These are phyloP conservation scores for Phlegmacium glaucopus DNA, from an alignment of 768 basidiomycete species.

Conservation along the genomic window DNA sequence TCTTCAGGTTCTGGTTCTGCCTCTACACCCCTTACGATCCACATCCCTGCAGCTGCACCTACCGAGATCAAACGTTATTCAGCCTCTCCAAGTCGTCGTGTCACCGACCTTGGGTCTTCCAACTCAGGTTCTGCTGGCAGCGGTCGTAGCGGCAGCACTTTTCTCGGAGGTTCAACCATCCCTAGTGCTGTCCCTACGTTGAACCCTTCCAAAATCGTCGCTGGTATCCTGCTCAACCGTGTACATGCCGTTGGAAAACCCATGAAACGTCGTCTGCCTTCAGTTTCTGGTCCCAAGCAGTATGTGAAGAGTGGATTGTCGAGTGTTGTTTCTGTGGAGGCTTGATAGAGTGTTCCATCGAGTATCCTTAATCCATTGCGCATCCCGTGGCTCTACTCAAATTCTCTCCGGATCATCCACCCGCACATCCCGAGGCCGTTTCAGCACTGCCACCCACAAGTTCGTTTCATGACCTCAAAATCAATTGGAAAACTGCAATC, in stretches of 20 bases:
- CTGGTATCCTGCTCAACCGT: conserved; percentile 54
- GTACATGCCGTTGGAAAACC: conserved; percentile 51
- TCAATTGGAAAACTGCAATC: too few species aligned
- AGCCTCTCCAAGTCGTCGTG: neutral
- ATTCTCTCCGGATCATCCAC: too few species aligned
- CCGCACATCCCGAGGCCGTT: too few species aligned
- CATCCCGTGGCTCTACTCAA: neutral
- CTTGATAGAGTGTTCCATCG: conserved; percentile 8
- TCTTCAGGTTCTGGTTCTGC: neutral
- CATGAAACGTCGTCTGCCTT: conserved; percentile 37
- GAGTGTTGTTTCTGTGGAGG: conserved; percentile 45
- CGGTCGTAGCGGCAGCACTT: neutral
- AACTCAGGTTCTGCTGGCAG: conserved; percentile 1
- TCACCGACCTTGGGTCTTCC: conserved; percentile 11
- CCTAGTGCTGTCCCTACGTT: conserved; percentile 4
- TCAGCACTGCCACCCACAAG: too few species aligned
- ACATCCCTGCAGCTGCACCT: conserved; percentile 21
- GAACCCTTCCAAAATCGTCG: conserved; percentile 43
- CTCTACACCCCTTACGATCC: conserved; percentile 21
- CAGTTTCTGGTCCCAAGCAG: conserved; percentile 24
- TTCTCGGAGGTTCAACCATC: neutral
- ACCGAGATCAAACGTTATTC: conserved; percentile 19
- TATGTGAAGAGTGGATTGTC: conserved; percentile 56
- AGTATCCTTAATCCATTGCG: too few species aligned
- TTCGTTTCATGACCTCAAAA: too few species aligned